Base-by-base conservation (phyloP, 1,139 yeast genomes). In the Zygosaccharomyces pseudobailii region DNA sequence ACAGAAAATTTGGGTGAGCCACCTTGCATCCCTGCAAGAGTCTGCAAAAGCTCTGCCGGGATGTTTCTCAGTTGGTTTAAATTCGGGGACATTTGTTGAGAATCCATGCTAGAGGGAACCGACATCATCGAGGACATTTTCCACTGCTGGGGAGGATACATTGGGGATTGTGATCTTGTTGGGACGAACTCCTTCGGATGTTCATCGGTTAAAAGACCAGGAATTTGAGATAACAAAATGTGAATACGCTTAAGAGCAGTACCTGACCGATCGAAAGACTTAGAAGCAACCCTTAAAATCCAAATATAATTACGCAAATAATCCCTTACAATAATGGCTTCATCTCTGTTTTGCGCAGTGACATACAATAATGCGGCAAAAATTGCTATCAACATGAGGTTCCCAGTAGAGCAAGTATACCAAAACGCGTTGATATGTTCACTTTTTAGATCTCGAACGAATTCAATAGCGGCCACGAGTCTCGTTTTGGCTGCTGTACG, bases 391-490 rank as follows among this genome's bases (percentile, higher is more conserved):
- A 87, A 68, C 3, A 95, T 82, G 54, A 89, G 80, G 60, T 85
- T 87, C 8, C 87, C 76, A 0, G 90, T 75, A 0, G 95, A 78
- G 4, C 89, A 81, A 2, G 89, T 79, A 65, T 86, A 92, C 96
- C 96, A 89, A 66, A 87, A 88, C 6, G 94, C 80, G 61, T 82
- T 89, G 44, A 86, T 77, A 61, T 88, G 95, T 55, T 87, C 95
- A 3, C 85, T 84, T 55, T 82, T 82, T 59, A 89, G 73, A 50
- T 80, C 84, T 48, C 84, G 70, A 8, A 87, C 84, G 67, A 88
- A 87, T 46, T 87, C 94, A 51, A 87, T 78, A 1, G 95, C 85
- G 0, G 96, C 96, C 17, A 80, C 67, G 13, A 89, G 70, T 56
- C 97, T 72, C 1, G 95, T 84, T 52, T 76, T 80, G 1, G 96